These are phyloP conservation scores for Fusarium scirpi DNA, from an alignment of 2,329 filamentous ascomycete genomes.

Conservation along the genomic window DNA sequence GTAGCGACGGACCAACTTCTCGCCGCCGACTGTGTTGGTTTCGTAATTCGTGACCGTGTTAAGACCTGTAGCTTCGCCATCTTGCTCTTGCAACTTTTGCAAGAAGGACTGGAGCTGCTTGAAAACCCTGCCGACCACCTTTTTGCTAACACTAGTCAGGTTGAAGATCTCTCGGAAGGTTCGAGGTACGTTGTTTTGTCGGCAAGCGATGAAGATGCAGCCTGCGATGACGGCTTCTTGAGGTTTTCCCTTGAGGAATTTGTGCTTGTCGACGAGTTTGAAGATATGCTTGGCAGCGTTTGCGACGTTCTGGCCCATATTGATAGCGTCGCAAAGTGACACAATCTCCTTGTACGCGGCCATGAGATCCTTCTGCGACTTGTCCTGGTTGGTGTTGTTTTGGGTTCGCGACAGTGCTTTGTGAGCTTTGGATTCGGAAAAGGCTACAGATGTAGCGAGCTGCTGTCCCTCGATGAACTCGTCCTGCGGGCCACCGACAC, in stretches of 20 bases:
- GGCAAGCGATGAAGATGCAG: constrained; percentile 97
- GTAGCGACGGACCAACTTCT: constrained; percentile 89
- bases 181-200: constrained; percentile 85
- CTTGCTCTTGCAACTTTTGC: constrained; percentile 74
- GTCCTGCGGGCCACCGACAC: constrained; percentile 95
- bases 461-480: constrained; percentile 90
- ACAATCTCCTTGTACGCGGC: constrained; percentile 92
- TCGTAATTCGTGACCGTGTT: constrained; percentile 77
- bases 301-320: constrained; percentile 82
- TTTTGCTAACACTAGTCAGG: constrained; percentile 93
- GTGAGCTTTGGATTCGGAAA: constrained; percentile 77
- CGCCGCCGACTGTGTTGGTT: constrained; percentile 81
- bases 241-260: constrained; percentile 94
- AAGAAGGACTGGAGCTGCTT: constrained; percentile 93
- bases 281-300: constrained; percentile 95
- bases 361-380: constrained; percentile 83
- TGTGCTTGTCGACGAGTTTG: constrained; percentile 93
- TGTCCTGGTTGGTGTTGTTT: constrained; percentile 86
- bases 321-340: constrained; percentile 85
- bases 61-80: constrained; percentile 59
- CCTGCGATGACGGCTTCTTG: constrained; percentile 94
- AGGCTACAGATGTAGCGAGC: constrained; percentile 88
- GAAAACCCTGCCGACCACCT: constrained; percentile 96
- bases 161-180: constrained; percentile 96
- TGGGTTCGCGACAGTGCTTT: constrained; percentile 86